Evolutionary conservation across 176 grass and related monocot genomes (phyloP).

Genomic region (Eleusine coracana): DNA sequence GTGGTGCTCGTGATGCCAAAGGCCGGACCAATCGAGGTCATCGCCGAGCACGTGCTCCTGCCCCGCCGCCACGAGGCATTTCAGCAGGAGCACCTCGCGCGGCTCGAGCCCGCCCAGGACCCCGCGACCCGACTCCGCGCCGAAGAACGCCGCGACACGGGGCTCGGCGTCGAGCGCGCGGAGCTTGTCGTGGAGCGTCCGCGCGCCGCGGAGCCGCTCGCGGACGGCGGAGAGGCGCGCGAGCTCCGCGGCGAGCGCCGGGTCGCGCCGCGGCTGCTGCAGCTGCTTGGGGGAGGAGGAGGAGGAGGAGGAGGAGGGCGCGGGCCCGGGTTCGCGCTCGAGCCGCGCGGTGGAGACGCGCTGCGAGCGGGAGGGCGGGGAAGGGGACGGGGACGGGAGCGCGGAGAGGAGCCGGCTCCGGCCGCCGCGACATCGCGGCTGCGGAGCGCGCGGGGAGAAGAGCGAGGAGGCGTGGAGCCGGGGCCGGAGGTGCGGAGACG

Average conservation of each 20-base stretch:
- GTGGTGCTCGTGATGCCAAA: slow-evolving; percentile 8
- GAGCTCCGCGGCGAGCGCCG: slow-evolving; percentile 61
- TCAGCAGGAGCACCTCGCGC: slow-evolving; percentile 70
- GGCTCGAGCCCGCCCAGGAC: slow-evolving; percentile 40
- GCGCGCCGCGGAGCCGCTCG: slow-evolving; percentile 47
- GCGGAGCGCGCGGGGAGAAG: slow-evolving; percentile 22
- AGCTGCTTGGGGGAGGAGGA: neutral
- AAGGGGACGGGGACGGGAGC: slow-evolving; percentile 46
- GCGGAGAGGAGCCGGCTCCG: slow-evolving; percentile 36
- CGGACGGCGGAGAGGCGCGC: slow-evolving; percentile 54
- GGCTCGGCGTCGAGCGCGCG: slow-evolving; percentile 67
- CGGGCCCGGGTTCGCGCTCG: slow-evolving; percentile 40
- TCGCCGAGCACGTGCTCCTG: slow-evolving; percentile 84
- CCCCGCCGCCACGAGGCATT: slow-evolving; percentile 84
- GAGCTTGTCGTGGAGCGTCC: slow-evolving; percentile 59
- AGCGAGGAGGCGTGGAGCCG: slow-evolving; percentile 30
- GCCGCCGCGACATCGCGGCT: slow-evolving; percentile 20
- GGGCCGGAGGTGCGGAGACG: slow-evolving; percentile 6
- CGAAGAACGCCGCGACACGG: slow-evolving; percentile 71
- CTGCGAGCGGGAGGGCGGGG: slow-evolving; percentile 32
- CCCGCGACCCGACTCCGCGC: neutral
- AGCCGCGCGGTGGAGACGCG: slow-evolving; percentile 55
- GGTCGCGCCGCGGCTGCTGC: slow-evolving; percentile 30
- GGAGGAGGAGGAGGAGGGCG: slow-evolving; percentile 18
- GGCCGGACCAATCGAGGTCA: slow-evolving; percentile 64